Percentiles rank a stretch among this genome's conserved stretches.
Evolutionary conservation across 805 yeast species (phyloP).

Genomic region (Saturnispora dispora): DNA sequence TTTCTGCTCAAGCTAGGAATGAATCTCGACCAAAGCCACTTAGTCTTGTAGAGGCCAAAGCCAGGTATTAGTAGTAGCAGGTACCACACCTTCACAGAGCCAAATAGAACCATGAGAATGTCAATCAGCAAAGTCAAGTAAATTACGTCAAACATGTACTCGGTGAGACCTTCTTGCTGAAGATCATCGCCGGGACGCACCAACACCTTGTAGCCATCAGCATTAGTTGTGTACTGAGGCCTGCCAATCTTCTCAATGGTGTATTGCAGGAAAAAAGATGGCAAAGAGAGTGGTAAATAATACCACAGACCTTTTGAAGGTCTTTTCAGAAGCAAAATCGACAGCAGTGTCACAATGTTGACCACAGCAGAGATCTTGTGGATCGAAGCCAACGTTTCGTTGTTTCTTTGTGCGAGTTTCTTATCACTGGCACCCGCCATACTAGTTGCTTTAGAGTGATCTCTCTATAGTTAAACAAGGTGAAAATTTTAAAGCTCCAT

Average conservation of each 20-base stretch:
- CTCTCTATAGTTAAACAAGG: background rate
- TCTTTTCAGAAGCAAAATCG: conserved; percentile 33
- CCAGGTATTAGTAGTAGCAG: conserved; percentile 43
- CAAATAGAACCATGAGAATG: conserved; percentile 42
- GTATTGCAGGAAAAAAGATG: conserved; percentile 38
- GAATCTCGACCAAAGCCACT: conserved; percentile 24
- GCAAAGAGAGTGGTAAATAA: conserved; percentile 34
- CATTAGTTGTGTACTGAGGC: conserved; percentile 36
- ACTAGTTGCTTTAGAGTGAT: background rate
- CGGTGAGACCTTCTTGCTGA: conserved; percentile 54
- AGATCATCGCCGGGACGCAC: conserved; percentile 53
- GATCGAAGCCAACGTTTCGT: conserved; percentile 24
- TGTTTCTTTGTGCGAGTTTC: conserved; percentile 28
- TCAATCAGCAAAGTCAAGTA: conserved; percentile 56
- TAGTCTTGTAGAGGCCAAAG: conserved; percentile 40
- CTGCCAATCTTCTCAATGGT: conserved; percentile 52
- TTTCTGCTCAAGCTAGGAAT: conserved; percentile 1
- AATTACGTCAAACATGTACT: conserved; percentile 61
- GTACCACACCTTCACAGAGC: conserved; percentile 54
- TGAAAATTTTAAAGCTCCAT: background rate
- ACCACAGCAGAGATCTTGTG: conserved; percentile 30
- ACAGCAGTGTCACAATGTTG: conserved; percentile 32
- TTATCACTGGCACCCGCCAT: conserved; percentile 35
- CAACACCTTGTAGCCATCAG: conserved; percentile 33
- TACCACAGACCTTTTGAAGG: conserved; percentile 36